Conservation (phyloP, 768 basidiomycete genomes). For the Lactarius akahatsu region DNA sequence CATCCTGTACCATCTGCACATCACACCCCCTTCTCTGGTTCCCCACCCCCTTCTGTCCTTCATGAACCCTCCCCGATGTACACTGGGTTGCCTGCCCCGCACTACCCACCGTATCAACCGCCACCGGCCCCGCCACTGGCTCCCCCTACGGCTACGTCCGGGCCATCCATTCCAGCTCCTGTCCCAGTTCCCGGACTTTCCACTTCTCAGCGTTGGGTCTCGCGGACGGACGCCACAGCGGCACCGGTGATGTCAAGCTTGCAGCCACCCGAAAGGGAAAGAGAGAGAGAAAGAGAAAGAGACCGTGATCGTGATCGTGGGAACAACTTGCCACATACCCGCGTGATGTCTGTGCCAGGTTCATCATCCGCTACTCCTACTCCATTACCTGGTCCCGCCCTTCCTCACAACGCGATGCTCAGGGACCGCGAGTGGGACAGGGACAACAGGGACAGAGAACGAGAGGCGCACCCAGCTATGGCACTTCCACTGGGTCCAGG, state of each 20-base stretch:
- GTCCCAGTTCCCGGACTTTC: conserved; percentile 22
- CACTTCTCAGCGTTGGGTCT: conserved; percentile 25
- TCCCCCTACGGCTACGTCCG: conserved; percentile 20
- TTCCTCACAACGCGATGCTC: conserved; percentile 8
- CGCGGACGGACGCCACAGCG: conserved; percentile 14
- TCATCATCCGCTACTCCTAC: conserved; percentile 21
- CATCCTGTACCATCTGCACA: conserved; percentile 22
- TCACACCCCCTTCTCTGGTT: conserved; percentile 26
- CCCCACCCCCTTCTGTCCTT: conserved; percentile 23
- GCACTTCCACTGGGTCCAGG: conserved; percentile 17
- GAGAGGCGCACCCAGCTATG: conserved; percentile 21
- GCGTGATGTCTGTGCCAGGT: conserved; percentile 11
- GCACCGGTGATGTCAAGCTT: conserved; percentile 39
- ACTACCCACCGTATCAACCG: conserved; percentile 27
- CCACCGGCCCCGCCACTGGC: conserved; percentile 32
- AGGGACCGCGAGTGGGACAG: conserved; percentile 24
- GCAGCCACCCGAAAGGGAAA: conserved; percentile 29
- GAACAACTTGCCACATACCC: conserved; percentile 17
- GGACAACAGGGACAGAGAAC: conserved; percentile 30
- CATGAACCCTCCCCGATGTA: conserved; percentile 38
- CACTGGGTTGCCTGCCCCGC: conserved; percentile 28
- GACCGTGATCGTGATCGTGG: conserved; percentile 26
- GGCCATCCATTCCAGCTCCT: conserved; percentile 18
- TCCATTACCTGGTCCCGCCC: conserved; percentile 23
- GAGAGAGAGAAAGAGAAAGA: conserved; percentile 8